A percentile compares a stretch with the other conserved stretches of the same genome.
Evolutionary conservation across 371 early-diverging fungal species (phyloP).

Genomic region (Dichotomocladium elegans): DNA sequence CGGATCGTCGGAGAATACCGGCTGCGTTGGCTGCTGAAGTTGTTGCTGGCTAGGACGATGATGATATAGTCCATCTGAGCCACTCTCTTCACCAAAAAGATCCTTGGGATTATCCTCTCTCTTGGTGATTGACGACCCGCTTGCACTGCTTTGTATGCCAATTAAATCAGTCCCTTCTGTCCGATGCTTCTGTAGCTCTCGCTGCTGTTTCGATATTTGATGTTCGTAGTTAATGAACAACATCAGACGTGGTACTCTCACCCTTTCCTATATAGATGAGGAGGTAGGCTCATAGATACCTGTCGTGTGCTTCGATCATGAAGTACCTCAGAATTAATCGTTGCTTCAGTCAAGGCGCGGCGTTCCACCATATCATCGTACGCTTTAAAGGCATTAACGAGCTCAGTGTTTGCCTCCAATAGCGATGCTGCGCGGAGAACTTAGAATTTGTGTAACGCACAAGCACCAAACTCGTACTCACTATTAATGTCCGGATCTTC

Average conservation of each 20-base stretch:
- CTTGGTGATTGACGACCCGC: too few relatives aligned
- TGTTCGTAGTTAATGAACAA: too few relatives aligned
- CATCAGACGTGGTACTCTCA: too few relatives aligned
- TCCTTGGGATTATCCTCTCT: too few relatives aligned
- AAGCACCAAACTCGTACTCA: slow-evolving; percentile 13
- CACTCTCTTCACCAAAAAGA: too few relatives aligned
- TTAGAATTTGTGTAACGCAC: slow-evolving; percentile 10
- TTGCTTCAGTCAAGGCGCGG: slow-evolving; percentile 32
- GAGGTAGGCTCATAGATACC: neutral
- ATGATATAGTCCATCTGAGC: neutral
- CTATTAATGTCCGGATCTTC: slow-evolving; percentile 39
- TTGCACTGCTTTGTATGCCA: too few relatives aligned
- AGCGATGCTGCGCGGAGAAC: slow-evolving; percentile 22
- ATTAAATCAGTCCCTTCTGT: too few relatives aligned
- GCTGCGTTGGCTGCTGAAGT: slow-evolving; percentile 3
- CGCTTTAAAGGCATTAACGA: slow-evolving; percentile 39
- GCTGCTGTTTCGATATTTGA: too few relatives aligned
- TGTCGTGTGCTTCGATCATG: slow-evolving; percentile 29
- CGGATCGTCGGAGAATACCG: slow-evolving; percentile 17
- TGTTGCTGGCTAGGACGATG: neutral
- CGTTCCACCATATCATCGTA: slow-evolving; percentile 51
- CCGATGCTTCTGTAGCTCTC: too few relatives aligned
- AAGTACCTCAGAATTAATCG: slow-evolving; percentile 28
- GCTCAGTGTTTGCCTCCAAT: slow-evolving; percentile 41
- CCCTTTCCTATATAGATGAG: too few relatives aligned